A percentile compares a stretch with the other conserved stretches of the same genome.
Conservation (phyloP, 768 basidiomycete species). For the Hydnomerulius pinastri region DNA sequence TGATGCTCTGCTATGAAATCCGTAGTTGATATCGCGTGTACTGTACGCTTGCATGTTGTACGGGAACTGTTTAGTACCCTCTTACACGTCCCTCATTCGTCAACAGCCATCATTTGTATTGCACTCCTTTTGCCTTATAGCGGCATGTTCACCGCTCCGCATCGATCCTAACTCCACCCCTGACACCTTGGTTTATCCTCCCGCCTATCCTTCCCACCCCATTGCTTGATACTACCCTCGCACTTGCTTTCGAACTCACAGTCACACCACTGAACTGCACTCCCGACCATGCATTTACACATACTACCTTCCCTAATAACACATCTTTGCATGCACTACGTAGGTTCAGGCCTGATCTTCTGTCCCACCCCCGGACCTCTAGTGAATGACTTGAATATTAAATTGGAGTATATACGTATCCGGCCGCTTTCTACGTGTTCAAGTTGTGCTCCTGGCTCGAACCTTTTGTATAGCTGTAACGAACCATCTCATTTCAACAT, state of each 20-base stretch:
- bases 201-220: conserved; percentile 4
- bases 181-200: conserved; percentile 4
- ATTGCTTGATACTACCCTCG: conserved; percentile 11
- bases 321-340: conserved; percentile 14
- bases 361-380: too few species aligned
- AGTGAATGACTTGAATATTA: too few species aligned
- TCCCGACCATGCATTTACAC: conserved; percentile 29
- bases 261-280: conserved; percentile 20
- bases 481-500: too few species aligned
- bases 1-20: conserved; percentile 5
- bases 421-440: too few species aligned
- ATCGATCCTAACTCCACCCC: too few species aligned
- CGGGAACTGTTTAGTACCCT: conserved; percentile 21
- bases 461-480: too few species aligned
- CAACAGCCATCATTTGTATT: conserved; percentile 23
- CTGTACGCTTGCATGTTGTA: conserved; percentile 27
- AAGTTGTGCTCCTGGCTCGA: too few species aligned
- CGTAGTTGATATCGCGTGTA: conserved; percentile 8
- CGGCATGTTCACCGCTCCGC: too few species aligned
- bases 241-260: conserved; percentile 23
- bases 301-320: conserved; percentile 28
- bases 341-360: background rate
- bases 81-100: conserved; percentile 16
- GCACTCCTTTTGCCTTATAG: conserved; percentile 20
- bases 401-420: too few species aligned